Conservation (phyloP, 768 basidiomycete genomes). For the Daedalea quercina region DNA sequence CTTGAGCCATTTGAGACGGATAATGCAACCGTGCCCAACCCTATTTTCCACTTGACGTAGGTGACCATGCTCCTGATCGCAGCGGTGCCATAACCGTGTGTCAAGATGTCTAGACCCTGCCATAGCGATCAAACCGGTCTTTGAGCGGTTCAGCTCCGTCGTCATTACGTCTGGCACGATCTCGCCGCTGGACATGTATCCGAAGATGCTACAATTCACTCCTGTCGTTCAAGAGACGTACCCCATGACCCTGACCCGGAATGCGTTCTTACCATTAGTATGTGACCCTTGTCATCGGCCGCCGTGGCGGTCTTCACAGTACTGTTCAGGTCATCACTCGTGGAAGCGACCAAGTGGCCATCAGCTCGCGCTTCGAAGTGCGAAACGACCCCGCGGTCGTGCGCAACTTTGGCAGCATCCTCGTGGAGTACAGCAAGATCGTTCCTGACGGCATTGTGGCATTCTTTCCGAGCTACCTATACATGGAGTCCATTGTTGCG, state of each 20-base stretch:
- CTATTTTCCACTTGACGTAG: conserved; percentile 95
- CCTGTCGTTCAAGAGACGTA: conserved; percentile 97
- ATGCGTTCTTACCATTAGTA: conserved; percentile 93
- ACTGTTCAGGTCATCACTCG: conserved; percentile 85
- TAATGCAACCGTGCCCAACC: conserved; percentile 96
- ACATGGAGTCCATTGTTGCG: conserved; percentile 99
- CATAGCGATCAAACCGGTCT: conserved; percentile 94
- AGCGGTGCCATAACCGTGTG: background rate
- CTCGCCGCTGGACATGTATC: conserved; percentile 99
- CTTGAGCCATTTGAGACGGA: conserved; percentile 98
- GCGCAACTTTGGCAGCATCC: conserved; percentile 96
- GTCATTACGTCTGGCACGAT: conserved; percentile 99
- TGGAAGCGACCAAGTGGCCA: conserved; percentile 96
- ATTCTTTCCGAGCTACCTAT: conserved; percentile 98
- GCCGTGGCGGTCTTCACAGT: background rate
- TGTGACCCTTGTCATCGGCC: conserved; percentile 16
- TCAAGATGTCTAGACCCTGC: conserved; percentile 95
- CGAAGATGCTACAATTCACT: conserved; percentile 97
- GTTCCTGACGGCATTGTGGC: conserved; percentile 98
- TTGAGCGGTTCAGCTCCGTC: conserved; percentile 96
- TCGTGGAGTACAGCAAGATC: conserved; percentile 95
- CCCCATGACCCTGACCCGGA: conserved; percentile 94
- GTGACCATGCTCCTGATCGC: conserved; percentile 13
- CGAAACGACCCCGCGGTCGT: conserved; percentile 99
- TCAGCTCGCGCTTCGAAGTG: conserved; percentile 97